Evolutionary conservation across 768 basidiomycete species (phyloP), one percentile per base, ranked within the genome.

Genomic region (Cystobasidium tubakii): DNA sequence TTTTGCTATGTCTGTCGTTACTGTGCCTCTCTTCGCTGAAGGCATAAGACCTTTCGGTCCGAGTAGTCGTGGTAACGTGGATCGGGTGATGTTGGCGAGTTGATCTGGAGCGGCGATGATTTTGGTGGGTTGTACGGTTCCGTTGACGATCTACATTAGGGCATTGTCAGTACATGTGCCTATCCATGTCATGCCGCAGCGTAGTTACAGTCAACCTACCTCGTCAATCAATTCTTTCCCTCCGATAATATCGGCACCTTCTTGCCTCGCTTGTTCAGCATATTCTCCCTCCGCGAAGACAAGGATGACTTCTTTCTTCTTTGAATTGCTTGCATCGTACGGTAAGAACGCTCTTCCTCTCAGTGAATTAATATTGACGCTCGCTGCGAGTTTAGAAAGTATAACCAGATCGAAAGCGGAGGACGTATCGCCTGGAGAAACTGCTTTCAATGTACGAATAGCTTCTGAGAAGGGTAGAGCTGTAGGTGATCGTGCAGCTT

Each of bases 1-100:
- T 15, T 87, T 87, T 17, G 85, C 88, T 50, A 97, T 84, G 74
- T 97, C 91, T 63, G 92, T 90, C 0, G 91, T 91, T 23, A 98
- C 95, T 0, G 94, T 94, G 3, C 96, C 96, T 73, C 93, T 86
- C 81, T 93, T 88, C 75, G 89, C 91, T 7, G 90, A 90, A 13
- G 96, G 96, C 94, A 99, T 96, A 55, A 98, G 83, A 71, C 95
- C 95, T 66, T 91, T 87, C 50, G 92, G 94, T 77, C 95, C 82
- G 82, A 90, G 83, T 81, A 89, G 82, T 83, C 90, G 83, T 81
- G 87, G 93, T 1, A 98, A 85, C 78, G 86, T 88, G 3, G 89
- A 77, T 13, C 75, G 87, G 15, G 89, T 88, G 75, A 98, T 90
- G 36, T 87, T 82, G 55, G 87, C 86, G 67, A 92, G 86, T 78